Base-by-base conservation (phyloP, 768 basidiomycete genomes). In the Rhizopogon rudus region DNA sequence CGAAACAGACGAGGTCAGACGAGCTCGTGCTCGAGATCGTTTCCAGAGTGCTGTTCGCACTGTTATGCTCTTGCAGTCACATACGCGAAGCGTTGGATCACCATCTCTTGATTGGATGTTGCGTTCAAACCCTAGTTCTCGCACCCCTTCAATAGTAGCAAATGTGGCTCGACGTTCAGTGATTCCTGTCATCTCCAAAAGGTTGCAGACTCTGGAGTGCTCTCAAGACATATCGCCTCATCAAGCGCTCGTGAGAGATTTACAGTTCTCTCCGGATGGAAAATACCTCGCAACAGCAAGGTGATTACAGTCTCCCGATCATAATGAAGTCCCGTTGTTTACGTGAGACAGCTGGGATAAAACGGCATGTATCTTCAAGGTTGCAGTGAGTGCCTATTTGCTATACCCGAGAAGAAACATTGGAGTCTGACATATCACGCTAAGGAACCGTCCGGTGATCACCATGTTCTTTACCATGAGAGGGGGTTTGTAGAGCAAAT, bases 221-320 rank as follows among this genome's bases (percentile, higher is more conserved):
- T 75, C 73, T 5, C 75, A 80, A 57, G 75, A 74, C 51, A 59
- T 78, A 45, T 72, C 65, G 31, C 74, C 76, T 29, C 80, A 81
- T 55, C 68, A 71, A 50, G 81, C 81, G 6, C 72, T 82, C n/a
- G 80, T 81, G n/a, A 66, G 79, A 53, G 78, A 81, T 58, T 61
- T 81, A 45, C 79, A 81, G 56, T 81, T 81, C 63, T 82, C 81
- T 13, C 81, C 81, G 3, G 74, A 80, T 59, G 80, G 80, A 43
- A 72, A 73, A 60, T 79, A 74, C 59, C 59, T 81, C 59, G 80
- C 81, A 1, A 81, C 81, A 1, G 80, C 81, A 37, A 80, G 80
- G 72, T 75, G 53, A 48, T 35, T 35, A 31, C 4, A 40, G 67
- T 58, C 35, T 7, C 17, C 7, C 51, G 25, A 39, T 54, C 55